Evolutionary conservation across 441 rosid species (phyloP).

Genomic region (Bruguiera hainesii): DNA sequence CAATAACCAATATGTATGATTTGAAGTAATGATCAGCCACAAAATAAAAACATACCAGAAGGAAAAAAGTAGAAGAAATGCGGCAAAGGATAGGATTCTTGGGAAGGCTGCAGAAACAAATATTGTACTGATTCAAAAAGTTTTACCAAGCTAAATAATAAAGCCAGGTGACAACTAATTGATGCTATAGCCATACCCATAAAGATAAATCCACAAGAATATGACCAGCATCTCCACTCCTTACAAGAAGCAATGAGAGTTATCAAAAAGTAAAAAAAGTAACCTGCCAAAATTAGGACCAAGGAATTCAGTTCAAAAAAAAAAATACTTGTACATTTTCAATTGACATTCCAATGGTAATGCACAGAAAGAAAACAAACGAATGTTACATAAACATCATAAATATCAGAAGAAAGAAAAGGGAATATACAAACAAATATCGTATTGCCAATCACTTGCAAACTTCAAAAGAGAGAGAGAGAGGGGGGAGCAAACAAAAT

Average conservation of each 20-base stretch:
- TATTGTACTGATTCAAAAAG: background rate
- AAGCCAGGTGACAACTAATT: background rate
- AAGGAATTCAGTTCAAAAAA: background rate
- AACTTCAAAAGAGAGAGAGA: too few species aligned
- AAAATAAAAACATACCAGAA: slow-evolving; percentile 46
- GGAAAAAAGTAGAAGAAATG: slow-evolving; percentile 67
- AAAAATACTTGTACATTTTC: too few species aligned
- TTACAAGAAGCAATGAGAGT: slow-evolving; percentile 57
- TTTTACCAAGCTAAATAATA: slow-evolving; percentile 4
- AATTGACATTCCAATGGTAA: too few species aligned
- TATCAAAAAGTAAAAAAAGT: slow-evolving; percentile 49
- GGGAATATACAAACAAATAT: too few species aligned
- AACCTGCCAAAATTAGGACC: slow-evolving; percentile 40
- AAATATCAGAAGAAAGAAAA: too few species aligned
- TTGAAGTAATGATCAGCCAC: background rate
- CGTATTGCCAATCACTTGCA: too few species aligned
- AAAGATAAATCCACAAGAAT: slow-evolving; percentile 65
- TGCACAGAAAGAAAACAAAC: too few species aligned
- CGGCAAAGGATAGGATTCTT: slow-evolving; percentile 40
- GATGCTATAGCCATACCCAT: slow-evolving; percentile 47
- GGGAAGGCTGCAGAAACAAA: slow-evolving; percentile 30
- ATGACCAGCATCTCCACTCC: slow-evolving; percentile 72
- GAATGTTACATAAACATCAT: too few species aligned
- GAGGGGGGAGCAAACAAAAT: too few species aligned
- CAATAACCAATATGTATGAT: slow-evolving; percentile 1